phyloP scores from a whole-genome alignment of 2,329 filamentous ascomycete genomes.

The Zasmidium citrigriseum region DNA sequence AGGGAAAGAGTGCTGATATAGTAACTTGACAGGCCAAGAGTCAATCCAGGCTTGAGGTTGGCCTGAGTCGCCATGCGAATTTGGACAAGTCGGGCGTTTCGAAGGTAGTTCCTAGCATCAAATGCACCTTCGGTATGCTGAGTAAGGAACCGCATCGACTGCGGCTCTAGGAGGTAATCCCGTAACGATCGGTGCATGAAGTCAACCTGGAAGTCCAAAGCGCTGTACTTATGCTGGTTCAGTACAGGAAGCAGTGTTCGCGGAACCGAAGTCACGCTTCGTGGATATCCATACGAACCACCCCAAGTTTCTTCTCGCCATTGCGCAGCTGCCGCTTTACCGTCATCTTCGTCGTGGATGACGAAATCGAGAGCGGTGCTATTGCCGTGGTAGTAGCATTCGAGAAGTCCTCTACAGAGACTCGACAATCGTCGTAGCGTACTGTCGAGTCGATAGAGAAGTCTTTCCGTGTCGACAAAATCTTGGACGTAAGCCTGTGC shows the following conservation, averaged over 20 bases:
- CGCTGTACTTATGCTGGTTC: not conserved
- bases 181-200: slow-evolving; percentile 13
- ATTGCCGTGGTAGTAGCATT: slow-evolving; percentile 5
- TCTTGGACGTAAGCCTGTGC: not conserved
- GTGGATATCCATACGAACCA: not conserved
- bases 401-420: slow-evolving; percentile 14
- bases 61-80: not conserved
- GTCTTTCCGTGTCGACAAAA: not conserved
- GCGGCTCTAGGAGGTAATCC: slow-evolving; percentile 9
- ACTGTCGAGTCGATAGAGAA: slow-evolving; percentile 8
- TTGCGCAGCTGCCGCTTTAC: not conserved
- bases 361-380: not conserved
- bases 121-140: not conserved
- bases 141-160: not conserved
- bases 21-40: slow-evolving; percentile 11
- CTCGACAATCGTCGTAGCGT: slow-evolving; percentile 6
- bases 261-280: not conserved
- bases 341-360: not conserved
- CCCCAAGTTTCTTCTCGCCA: not conserved
- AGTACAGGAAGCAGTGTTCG: not conserved
- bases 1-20: slow-evolving; percentile 12
- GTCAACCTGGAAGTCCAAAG: slow-evolving; percentile 7
- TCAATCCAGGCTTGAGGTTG: not conserved
- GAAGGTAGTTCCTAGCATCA: slow-evolving; percentile 12
- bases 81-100: slow-evolving; percentile 8